Base-by-base conservation (phyloP, 164 flowering plant species). In the Magnolia kwangsiensis region DNA sequence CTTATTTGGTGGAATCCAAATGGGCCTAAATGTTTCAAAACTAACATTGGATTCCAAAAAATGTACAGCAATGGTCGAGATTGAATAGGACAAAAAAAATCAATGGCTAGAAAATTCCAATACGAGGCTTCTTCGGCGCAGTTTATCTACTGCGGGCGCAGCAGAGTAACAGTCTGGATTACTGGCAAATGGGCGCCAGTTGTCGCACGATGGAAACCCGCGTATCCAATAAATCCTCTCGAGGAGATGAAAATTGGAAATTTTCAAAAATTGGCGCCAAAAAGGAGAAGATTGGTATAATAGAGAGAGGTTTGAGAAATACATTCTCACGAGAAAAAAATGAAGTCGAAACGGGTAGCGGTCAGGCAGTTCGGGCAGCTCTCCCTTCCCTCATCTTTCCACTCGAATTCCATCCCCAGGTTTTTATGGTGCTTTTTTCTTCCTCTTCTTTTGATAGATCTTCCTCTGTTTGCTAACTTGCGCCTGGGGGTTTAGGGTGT, bases 341-440 rank as follows among this genome's bases (percentile, higher is more conserved):
- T 77, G 86, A 75, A 75, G 8, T 75, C 82, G 18, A 75, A 78
- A 67, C 77, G 71, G 14, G 20, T 78, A 83, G 58, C 79, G 21
- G 23, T 77, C 61, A 82, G 86, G 78, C 82, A 66, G 72, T 51
- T 78, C 9, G 90, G 89, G 37, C 92, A 89, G 77, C 86, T 83
- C 8, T 76, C 90, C 3, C 77, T 88, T 49, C 64, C 83, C 58
- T 80, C 88, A 4, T 81, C 87, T 0, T 83, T 84, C 1, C 23
- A 10, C 51, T 37, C 51, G 8, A 59, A n/a, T 51, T 61, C 72
- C 58, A 61, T 55, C 61, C 61, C 61, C 61, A 55, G 61, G 61
- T 55, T 55, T 55, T 16, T 55, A 11, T 11, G 61, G 13, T 55
- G 9, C 37, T 23, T 14, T 13, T 31, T 37, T 50, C 29, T 51